Evolutionary conservation across 2,329 filamentous ascomycete species (phyloP).

Genomic region (Passalora sequoiae): DNA sequence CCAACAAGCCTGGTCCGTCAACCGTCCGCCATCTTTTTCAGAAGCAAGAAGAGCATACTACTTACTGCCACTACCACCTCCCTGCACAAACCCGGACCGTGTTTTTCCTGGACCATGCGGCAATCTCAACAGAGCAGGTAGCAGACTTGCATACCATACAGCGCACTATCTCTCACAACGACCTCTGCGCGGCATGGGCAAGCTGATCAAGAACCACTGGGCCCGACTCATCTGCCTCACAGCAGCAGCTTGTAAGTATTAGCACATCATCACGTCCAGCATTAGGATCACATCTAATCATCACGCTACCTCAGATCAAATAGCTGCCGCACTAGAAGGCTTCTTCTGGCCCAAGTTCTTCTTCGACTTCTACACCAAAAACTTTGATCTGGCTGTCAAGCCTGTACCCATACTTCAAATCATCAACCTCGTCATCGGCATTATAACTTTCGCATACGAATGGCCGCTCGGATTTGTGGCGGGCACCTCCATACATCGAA

Average conservation of each 20-base stretch:
- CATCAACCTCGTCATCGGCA: constrained; percentile 77
- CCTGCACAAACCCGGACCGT: constrained; percentile 5
- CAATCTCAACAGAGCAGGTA: constrained; percentile 10
- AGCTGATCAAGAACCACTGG: constrained; percentile 99
- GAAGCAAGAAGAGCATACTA: constrained; percentile 2
- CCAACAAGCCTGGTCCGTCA: constrained; percentile 1
- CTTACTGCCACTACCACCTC: constrained; percentile 1
- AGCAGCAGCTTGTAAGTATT: constrained; percentile 64
- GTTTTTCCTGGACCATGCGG: constrained; percentile 15
- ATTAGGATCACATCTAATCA: constrained; percentile 2
- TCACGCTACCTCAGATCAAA: constrained; percentile 64
- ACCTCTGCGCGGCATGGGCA: constrained; percentile 63
- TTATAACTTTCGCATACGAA: constrained; percentile 78
- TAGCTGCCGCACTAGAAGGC: constrained; percentile 73
- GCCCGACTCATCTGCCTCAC: constrained; percentile 88
- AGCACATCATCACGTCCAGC: not conserved
- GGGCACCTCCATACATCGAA: constrained; percentile 73
- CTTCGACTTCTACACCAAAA: constrained; percentile 92
- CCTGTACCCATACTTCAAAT: constrained; percentile 85
- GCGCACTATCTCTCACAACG: not conserved
- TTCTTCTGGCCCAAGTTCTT: constrained; percentile 99
- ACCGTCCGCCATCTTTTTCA: no score
- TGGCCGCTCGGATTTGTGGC: constrained; percentile 80
- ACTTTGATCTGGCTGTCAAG: constrained; percentile 78
- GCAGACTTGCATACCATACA: constrained; percentile 9